phyloP scores from a whole-genome alignment of 345 rosid genomes.

The Euphorbia pulcherrima region DNA sequence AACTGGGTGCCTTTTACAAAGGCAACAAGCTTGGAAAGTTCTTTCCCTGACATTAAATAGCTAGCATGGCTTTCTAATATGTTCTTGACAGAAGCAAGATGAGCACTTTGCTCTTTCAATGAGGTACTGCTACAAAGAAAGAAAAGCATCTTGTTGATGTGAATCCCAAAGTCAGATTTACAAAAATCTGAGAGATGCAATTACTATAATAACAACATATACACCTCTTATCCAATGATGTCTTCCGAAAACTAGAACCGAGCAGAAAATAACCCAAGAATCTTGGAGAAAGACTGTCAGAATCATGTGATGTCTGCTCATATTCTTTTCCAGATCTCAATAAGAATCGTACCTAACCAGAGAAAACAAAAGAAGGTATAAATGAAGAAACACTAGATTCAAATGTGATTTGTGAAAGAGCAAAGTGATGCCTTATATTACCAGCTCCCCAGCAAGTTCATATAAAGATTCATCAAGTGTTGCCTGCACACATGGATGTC shows the following conservation, averaged over 20 bases:
- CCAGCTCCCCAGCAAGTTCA: conserved; percentile 99
- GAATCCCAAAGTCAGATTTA: conserved; percentile 2
- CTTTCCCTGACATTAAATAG: conserved; percentile 94
- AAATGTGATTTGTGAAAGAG: conserved; percentile 13
- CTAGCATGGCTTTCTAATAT: conserved; percentile 94
- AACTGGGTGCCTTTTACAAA: conserved; percentile 99
- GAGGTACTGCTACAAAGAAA: conserved; percentile 48
- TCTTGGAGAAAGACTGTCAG: conserved; percentile 75
- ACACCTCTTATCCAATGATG: conserved; percentile 77
- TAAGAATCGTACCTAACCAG: conserved; percentile 80
- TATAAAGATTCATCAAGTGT: conserved; percentile 93
- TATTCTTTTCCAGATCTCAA: conserved; percentile 95
- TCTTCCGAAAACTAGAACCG: conserved; percentile 65
- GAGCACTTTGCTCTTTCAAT: conserved; percentile 84
- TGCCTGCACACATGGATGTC: conserved; percentile 55
- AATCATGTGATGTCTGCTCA: conserved; percentile 68
- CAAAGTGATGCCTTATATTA: conserved; percentile 29
- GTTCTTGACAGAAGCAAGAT: conserved; percentile 80
- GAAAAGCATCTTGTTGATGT: conserved; percentile 10
- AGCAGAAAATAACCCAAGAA: conserved; percentile 82
- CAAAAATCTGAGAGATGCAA: conserved; percentile 6
- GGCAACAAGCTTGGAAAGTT: conserved; percentile 95
- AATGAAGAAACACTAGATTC: conserved; percentile 8
- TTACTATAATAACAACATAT: conserved; percentile 6
- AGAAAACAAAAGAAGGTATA: conserved; percentile 9